Percentiles rank a stretch among this genome's conserved stretches.
Conservation (phyloP, 1,284 basidiomycete genomes). For the Irpex rosettiformis region DNA sequence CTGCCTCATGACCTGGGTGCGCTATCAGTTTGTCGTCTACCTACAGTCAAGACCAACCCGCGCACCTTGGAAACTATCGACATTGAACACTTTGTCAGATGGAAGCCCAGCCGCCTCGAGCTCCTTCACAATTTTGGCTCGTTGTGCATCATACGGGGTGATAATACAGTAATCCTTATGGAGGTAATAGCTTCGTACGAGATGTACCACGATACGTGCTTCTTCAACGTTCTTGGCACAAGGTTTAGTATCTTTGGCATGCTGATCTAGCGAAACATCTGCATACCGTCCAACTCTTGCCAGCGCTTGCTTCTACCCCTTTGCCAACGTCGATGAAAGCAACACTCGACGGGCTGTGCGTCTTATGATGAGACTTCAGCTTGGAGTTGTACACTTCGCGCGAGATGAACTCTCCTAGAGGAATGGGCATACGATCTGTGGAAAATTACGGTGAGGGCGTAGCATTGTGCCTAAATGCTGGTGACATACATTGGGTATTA, state of each 20-base stretch:
- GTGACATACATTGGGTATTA: constrained; percentile 41
- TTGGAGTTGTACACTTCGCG: constrained; percentile 35
- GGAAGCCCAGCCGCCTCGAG: constrained; percentile 31
- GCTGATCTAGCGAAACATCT: background rate
- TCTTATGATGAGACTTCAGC: constrained; percentile 34
- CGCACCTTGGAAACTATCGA: constrained; percentile 46
- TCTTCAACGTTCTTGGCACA: constrained; percentile 45
- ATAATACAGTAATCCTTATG: constrained; percentile 36
- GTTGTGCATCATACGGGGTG: constrained; percentile 47
- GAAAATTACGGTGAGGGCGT: background rate
- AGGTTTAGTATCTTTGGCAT: background rate
- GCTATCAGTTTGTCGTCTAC: background rate
- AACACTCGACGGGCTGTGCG: constrained; percentile 23
- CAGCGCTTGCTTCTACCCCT: constrained; percentile 34
- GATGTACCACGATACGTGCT: constrained; percentile 33
- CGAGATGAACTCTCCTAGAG: constrained; percentile 47
- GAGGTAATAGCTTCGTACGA: constrained; percentile 36
- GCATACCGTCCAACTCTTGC: constrained; percentile 42
- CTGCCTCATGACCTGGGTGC: constrained; percentile 38
- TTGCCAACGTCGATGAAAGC: constrained; percentile 40
- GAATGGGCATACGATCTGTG: constrained; percentile 47
- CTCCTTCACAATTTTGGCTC: constrained; percentile 32
- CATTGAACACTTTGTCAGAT: constrained; percentile 39
- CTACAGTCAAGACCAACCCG: background rate
- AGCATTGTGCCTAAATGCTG: background rate